Base-by-base conservation (phyloP, 257 asterid species). In the Solanum lycopersicoides region DNA sequence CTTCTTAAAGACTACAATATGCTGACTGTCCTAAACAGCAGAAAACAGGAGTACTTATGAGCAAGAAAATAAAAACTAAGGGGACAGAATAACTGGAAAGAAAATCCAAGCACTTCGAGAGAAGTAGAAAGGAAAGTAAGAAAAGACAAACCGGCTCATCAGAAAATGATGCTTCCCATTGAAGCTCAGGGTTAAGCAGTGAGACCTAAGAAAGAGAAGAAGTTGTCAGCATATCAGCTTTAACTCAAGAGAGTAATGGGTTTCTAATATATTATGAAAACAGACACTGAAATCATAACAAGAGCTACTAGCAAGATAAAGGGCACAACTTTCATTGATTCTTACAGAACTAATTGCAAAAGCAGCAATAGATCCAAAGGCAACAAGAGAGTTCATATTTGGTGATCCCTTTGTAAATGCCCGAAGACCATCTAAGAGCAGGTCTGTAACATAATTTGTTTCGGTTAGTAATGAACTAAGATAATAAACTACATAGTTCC, bases 381-480 rank as follows among this genome's bases (percentile, higher is more conserved):
- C 98, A 82, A 96, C 98, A 72, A 96, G 99, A 39, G 98, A 95
- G 93, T 96, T 96, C 97, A 93, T 96, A 91, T 95, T 95, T 63
- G 98, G 99, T 9, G 98, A 95, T 72, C 98, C 97, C 92, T 96
- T 96, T 84, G 91, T 86, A 83, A 96, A 92, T 86, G 99, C 98
- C 89, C 86, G 90, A 65, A 95, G 82, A 66, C 98, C 98, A 86
- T 96, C 98, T 91, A 94, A 92, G 89, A 96, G 98, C 93, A 96
- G 91, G 92, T 94, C 99, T 96, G 92, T 83, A 77, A 85, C 88
- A 90, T 71, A 76, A 45, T 44, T 44, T 44, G 25, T 45, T 77
- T 76, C 39, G 16, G n/a, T 45, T 23, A 16, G 28, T 44, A 44
- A 77, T 77, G 39, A 77, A 44, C 65, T 25, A 77, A 56, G 84